These are phyloP conservation scores for Isabelozyma pseudorhagii DNA, from an alignment of 805 yeast genomes.

Conservation along the genomic window DNA sequence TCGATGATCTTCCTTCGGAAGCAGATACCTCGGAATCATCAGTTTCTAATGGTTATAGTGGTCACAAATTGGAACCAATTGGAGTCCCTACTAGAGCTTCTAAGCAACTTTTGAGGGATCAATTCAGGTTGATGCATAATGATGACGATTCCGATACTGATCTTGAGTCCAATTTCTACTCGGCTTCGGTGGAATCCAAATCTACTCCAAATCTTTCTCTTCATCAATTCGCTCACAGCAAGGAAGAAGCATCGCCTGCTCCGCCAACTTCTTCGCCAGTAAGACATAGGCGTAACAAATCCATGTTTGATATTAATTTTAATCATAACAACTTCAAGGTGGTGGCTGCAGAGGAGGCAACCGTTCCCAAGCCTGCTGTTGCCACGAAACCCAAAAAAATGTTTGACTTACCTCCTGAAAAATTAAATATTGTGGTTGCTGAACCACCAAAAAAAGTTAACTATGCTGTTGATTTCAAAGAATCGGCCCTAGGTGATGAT, in stretches of 20 bases:
- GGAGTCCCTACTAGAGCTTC: slow-evolving; percentile 35
- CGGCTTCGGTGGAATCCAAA: slow-evolving; percentile 10
- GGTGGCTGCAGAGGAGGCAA: slow-evolving; percentile 5
- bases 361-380: slow-evolving; percentile 4
- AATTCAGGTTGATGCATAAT: slow-evolving; percentile 17
- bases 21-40: slow-evolving; percentile 12
- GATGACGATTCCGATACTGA: slow-evolving; percentile 31
- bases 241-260: neutral
- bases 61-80: slow-evolving; percentile 25
- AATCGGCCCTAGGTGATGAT: slow-evolving; percentile 5
- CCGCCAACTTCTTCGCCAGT: slow-evolving; percentile 13
- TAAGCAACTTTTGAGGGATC: slow-evolving; percentile 21
- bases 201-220: slow-evolving; percentile 17
- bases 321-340: slow-evolving; percentile 4
- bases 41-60: neutral
- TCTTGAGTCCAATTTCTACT: slow-evolving; percentile 20
- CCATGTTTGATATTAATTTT: slow-evolving; percentile 33
- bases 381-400: neutral
- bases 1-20: slow-evolving; percentile 23
- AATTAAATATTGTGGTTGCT: slow-evolving; percentile 23
- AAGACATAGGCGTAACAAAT: slow-evolving; percentile 37
- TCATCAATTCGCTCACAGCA: neutral
- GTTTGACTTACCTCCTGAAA: neutral
- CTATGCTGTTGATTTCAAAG: slow-evolving; percentile 42
- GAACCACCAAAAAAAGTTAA: slow-evolving; percentile 37